Base-by-base conservation (phyloP, 2,329 filamentous ascomycete genomes). In the Cladosporium sp. region DNA sequence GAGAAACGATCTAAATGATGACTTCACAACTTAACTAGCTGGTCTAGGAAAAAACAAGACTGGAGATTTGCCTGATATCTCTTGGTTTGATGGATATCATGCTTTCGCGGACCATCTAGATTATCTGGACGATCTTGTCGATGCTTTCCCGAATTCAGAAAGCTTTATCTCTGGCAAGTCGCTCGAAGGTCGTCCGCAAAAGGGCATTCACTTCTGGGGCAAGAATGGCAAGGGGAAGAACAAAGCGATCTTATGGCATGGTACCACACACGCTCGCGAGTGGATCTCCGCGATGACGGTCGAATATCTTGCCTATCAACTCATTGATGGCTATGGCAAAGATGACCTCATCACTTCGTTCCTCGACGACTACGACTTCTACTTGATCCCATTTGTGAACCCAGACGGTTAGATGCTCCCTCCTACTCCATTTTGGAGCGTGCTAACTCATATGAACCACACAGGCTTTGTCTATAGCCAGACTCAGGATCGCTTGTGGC, bases 401-500 rank as follows among this genome's bases (percentile, higher is more conserved):
- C 69, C 66, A 6, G 52, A 69, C 84, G 40, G 40, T 46, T 26
- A 26, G 23, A 26, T 26, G 1, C 23, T 26, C 23, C 23, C 23
- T 26, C 23, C 23, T 26, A 26, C 23, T 26, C 23, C 23, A 26
- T 3, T 26, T 1, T 26, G 23, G 23, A 26, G 2, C 23, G 23
- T 26, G 23, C 40, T 23, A 12, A 46, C 2, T 12, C n/a, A 21
- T 3, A 1, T 46, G 5, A 0, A 5, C 5, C n/a, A 44, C 10
- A 7, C 40, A 46, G 85, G 56, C 14, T 89, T 89, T 70, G 78
- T 85, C 26, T 88, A 84, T 75, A 83, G 83, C 0, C 85, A 88
- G 71, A 84, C 80, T 2, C 81, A 72, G 5, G 78, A 88, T 71
- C 83, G 87, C 16, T 71, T 89, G 62, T 89, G 87, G 87, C 85